Evolutionary conservation across 176 grass and related monocot species (phyloP), one percentile per base, ranked within the genome.

Genomic region (Miscanthus lutarioriparius): DNA sequence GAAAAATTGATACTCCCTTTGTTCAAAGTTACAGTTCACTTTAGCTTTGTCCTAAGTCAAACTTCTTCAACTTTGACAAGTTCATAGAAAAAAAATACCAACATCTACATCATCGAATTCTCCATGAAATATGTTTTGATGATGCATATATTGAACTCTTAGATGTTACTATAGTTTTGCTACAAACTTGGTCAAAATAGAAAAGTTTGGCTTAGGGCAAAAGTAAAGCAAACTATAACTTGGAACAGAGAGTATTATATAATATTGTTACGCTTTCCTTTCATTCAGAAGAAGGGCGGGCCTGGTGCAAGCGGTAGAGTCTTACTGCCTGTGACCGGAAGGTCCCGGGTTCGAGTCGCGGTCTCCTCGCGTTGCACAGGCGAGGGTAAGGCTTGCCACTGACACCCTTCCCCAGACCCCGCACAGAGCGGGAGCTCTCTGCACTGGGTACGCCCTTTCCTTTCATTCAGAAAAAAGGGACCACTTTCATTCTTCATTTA

Each of bases 191-290:
- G n/a, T 25, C 3, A 25, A 25, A 25, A 61, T 61, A 25, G 20
- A 58, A 62, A 62, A 26, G n/a, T 62, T 62, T 61, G 56, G 11
- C 56, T 61, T 62, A 11, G 56, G 56, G 4, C 0, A 61, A 59
- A 59, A 61, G n/a, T 61, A 26, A 62, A 62, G 58, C 5, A 23
- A 62, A 26, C 58, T 62, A 26, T 62, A 26, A 62, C 58, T 62
- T 62, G n/a, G 58, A 62, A 1, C n/a, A 62, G 10, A 62, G 58
- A 26, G n/a, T 26, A 62, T 62, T 62, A 26, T 62, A 10, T 26
- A 12, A 26, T 26, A 62, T 12, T 62, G n/a, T 36, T 30, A 47
- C 83, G 43, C 48, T 28, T 74, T 74, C 19, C n/a, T 88, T 76
- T 36, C 13, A 12, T 76, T 78, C 25, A 25, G n/a, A 28, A 41